A percentile compares a stretch with the other conserved stretches of the same genome.
phyloP scores from a whole-genome alignment of 345 rosid species.

The Camelina sativa region DNA sequence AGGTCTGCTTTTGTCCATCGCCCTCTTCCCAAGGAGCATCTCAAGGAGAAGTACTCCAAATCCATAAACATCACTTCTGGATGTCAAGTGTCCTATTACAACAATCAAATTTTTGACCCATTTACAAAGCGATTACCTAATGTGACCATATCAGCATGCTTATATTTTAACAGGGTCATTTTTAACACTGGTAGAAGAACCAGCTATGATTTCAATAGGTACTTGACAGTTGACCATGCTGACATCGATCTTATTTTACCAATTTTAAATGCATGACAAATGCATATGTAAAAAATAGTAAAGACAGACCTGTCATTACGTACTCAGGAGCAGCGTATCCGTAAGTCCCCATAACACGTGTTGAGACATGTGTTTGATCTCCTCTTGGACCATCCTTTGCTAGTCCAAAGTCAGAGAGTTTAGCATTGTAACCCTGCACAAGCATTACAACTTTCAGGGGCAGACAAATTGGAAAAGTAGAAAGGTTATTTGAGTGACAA shows the following conservation, averaged over 20 bases:
- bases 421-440: conserved; percentile 81
- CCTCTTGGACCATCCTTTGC: conserved; percentile 99
- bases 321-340: conserved; percentile 99
- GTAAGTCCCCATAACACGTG: conserved; percentile 97
- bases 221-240: background rate
- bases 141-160: background rate
- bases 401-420: conserved; percentile 94
- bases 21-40: conserved; percentile 94
- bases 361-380: conserved; percentile 98
- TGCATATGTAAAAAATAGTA: conserved; percentile 8
- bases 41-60: conserved; percentile 95
- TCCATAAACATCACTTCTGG: conserved; percentile 96
- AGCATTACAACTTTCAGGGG: conserved; percentile 41
- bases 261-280: background rate
- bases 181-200: background rate
- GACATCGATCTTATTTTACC: background rate
- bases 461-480: conserved; percentile 16
- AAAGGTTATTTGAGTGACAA: conserved; percentile 9
- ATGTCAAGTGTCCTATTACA: conserved; percentile 86
- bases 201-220: background rate
- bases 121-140: background rate
- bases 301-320: conserved; percentile 85
- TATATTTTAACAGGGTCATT: background rate
- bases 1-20: conserved; percentile 90
- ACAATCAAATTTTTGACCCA: conserved; percentile 16